Conservation (phyloP, 306 rosid genomes). For the Macrotyloma uniflorum region DNA sequence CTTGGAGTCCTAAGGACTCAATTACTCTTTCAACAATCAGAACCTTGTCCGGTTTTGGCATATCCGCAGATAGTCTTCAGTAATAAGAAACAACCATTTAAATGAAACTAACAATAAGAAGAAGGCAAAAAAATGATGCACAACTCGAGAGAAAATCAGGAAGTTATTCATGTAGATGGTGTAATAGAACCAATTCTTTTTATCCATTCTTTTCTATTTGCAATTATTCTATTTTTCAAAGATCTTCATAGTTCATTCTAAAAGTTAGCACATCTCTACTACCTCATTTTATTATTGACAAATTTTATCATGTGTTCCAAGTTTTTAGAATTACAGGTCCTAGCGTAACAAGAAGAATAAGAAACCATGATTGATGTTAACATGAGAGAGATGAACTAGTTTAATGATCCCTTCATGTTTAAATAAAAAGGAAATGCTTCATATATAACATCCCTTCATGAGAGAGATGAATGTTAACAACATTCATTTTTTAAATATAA, state of each 20-base stretch:
- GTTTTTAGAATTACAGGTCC: not conserved
- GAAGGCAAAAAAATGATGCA: not conserved
- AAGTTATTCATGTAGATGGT: not conserved
- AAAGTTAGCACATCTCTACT: not conserved
- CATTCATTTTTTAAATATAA: not conserved
- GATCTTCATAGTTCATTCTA: not conserved
- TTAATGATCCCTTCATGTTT: not conserved
- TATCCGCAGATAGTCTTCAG: constrained; percentile 67
- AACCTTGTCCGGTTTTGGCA: constrained; percentile 88
- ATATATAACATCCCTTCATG: no score
- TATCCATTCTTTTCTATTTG: not conserved
- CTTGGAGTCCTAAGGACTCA: constrained; percentile 80
- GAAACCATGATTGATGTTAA: not conserved
- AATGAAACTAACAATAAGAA: constrained; percentile 36
- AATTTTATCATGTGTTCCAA: not conserved
- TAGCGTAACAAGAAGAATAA: not conserved
- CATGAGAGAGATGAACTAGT: not conserved
- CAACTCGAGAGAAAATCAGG: not conserved
- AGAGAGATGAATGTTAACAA: no score
- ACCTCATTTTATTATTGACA: not conserved
- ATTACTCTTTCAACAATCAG: constrained; percentile 84
- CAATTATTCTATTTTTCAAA: not conserved
- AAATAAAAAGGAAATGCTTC: no score
- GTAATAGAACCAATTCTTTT: not conserved
- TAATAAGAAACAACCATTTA: constrained; percentile 36